phyloP scores from a whole-genome alignment of 2,329 filamentous ascomycete genomes.

The Esteya vermicola region DNA sequence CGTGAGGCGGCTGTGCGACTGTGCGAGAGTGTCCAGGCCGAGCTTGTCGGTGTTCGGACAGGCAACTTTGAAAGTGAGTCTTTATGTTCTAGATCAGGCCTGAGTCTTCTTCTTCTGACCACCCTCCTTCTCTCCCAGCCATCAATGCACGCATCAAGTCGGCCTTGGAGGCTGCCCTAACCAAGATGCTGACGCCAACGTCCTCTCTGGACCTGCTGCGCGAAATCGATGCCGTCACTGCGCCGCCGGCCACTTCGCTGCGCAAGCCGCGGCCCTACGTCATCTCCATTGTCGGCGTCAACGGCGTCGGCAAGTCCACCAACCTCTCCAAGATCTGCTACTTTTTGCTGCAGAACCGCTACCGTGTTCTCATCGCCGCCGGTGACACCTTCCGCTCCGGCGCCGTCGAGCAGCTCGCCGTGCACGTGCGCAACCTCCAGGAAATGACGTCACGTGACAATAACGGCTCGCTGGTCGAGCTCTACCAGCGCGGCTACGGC shows the following conservation, averaged over 20 bases:
- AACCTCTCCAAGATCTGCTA: conserved; percentile 97
- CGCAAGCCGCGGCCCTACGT: conserved; percentile 70
- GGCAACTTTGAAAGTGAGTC: conserved; percentile 64
- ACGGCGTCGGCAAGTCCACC: conserved; percentile 95
- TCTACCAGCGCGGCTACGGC: conserved; percentile 95
- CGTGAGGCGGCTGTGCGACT: conserved; percentile 84
- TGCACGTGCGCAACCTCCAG: conserved; percentile 86
- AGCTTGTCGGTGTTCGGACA: conserved; percentile 82
- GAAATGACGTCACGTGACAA: conserved; percentile 70
- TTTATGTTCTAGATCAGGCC: too few relatives aligned
- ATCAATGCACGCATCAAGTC: conserved; percentile 71
- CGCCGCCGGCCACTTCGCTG: conserved; percentile 48
- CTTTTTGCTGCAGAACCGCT: conserved; percentile 94
- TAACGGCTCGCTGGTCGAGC: conserved; percentile 63
- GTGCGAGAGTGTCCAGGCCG: conserved; percentile 81
- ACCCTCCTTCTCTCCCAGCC: conserved; percentile 20
- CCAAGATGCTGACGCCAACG: conserved; percentile 90
- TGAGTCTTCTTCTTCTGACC: conserved; percentile 13
- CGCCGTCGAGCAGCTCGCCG: conserved; percentile 89
- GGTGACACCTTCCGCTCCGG: conserved; percentile 96
- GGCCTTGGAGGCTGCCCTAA: conserved; percentile 83
- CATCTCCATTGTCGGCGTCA: conserved; percentile 95
- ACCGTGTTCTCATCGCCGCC: conserved; percentile 84
- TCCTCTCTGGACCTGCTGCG: conserved; percentile 88
- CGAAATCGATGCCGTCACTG: conserved; percentile 70